These are phyloP conservation scores for Citrus hindsii DNA, from an alignment of 345 rosid genomes.

Conservation along the genomic window DNA sequence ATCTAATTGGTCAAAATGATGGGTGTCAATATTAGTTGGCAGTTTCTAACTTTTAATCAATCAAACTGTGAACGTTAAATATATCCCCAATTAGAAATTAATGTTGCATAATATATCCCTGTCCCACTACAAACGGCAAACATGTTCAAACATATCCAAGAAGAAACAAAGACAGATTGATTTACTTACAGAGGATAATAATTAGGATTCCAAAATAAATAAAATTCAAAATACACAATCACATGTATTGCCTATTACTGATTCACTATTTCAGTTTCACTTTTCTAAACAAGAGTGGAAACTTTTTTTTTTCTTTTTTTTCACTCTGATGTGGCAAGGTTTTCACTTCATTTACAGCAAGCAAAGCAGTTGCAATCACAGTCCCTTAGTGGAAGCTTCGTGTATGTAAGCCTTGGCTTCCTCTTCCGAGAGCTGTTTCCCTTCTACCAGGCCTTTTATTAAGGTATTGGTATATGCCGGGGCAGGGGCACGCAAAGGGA, in stretches of 20 bases:
- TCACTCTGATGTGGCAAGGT: background rate
- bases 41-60: too few relatives aligned
- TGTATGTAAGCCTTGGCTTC: slow-evolving; percentile 62
- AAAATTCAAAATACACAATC: too few relatives aligned
- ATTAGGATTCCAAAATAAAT: too few relatives aligned
- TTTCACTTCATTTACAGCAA: background rate
- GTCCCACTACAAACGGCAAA: too few relatives aligned
- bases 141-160: too few relatives aligned
- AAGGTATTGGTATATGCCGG: slow-evolving; percentile 48
- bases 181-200: too few relatives aligned
- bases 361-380: slow-evolving; percentile 22
- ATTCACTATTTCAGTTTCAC: background rate
- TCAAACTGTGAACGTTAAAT: too few relatives aligned
- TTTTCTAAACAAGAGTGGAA: background rate
- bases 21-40: too few relatives aligned
- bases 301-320: background rate
- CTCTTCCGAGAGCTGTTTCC: slow-evolving; percentile 52
- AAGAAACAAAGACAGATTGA: too few relatives aligned
- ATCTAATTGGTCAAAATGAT: too few relatives aligned
- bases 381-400: slow-evolving; percentile 49
- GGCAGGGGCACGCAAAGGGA: slow-evolving; percentile 47
- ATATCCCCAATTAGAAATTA: too few relatives aligned
- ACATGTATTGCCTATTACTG: background rate
- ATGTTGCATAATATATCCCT: too few relatives aligned
- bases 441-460: slow-evolving; percentile 70